These are phyloP conservation scores for Lumnitzera littorea DNA, from an alignment of 345 rosid genomes.

Conservation along the genomic window DNA sequence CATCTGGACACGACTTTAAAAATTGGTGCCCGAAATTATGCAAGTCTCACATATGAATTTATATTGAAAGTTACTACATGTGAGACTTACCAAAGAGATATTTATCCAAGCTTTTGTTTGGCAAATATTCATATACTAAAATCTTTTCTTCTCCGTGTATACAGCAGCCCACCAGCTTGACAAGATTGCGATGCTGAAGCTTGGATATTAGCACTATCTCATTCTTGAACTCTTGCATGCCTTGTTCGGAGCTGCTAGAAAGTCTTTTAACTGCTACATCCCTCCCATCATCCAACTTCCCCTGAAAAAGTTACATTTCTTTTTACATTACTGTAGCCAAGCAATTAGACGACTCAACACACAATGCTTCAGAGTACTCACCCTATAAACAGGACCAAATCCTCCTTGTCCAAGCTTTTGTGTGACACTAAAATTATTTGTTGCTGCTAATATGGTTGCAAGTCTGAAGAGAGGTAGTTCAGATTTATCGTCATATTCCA, in stretches of 20 bases:
- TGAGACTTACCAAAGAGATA: conserved; percentile 18
- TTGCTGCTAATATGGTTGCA: not conserved
- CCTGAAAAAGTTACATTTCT: conserved; percentile 21
- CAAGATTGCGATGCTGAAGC: conserved; percentile 61
- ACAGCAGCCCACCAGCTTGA: conserved; percentile 56
- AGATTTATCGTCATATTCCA: not conserved
- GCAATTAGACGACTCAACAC: not conserved
- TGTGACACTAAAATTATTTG: conserved; percentile 1
- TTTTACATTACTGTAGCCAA: not conserved
- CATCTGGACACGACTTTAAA: too few species aligned
- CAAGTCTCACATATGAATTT: too few species aligned
- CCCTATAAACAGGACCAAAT: conserved; percentile 10
- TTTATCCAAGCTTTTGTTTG: conserved; percentile 25
- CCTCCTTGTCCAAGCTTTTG: conserved; percentile 15
- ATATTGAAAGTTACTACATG: too few species aligned
- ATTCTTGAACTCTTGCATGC: conserved; percentile 44
- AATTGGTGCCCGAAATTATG: too few species aligned
- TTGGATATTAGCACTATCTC: conserved; percentile 51
- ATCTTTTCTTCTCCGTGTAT: conserved; percentile 46
- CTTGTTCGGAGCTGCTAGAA: conserved; percentile 53
- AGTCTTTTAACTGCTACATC: conserved; percentile 59
- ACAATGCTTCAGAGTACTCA: not conserved
- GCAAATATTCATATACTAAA: conserved; percentile 46
- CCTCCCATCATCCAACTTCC: conserved; percentile 28
- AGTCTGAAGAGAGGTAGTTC: conserved; percentile 1